Base-by-base conservation (phyloP, 2,329 filamentous ascomycete genomes). In the Sclerotinia minor region DNA sequence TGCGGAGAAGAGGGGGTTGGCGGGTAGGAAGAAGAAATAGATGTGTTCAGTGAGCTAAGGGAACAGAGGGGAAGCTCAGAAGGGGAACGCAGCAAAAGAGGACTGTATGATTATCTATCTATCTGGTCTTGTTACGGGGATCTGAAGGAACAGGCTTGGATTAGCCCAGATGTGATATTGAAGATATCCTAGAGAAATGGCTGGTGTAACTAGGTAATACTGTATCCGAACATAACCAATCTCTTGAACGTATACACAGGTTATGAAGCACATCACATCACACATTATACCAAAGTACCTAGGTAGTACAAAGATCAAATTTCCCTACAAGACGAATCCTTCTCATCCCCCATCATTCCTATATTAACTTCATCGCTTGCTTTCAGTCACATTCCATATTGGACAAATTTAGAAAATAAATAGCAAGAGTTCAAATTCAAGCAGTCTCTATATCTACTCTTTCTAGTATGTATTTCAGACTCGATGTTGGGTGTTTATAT, bases 1-100 rank as follows among this genome's bases (percentile, higher is more conserved):
- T 76, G 81, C 80, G 57, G 83, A 86, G 78, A 83, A 83, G 80
- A 84, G 82, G 78, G 81, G 82, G 69, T 75, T 85, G 78, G 17
- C 59, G 45, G 81, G 80, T 69, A 79, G 79, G 73, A 82, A 80
- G 57, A 69, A 69, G 68, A 70, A 67, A 64, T 53, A 61, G 67
- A 61, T 7, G 38, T 21, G 21, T 21, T n/a, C n/a, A n/a, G 24
- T 26, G 29, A 11, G 5, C 15, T 15, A 32, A 32, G 29, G 26
- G 29, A 49, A 29, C 9, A 9, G 26, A 15, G 21, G 19, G 3
- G 21, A 49, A 29, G 44, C n/a, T n/a, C n/a, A n/a, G 15, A 1
- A 32, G 44, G 29, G 47, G 8, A 2, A 29, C 15, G 26, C n/a
- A n/a, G n/a, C n/a, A n/a, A 11, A 15, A 24, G 24, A 19, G 35